These are phyloP conservation scores for Citrus medica DNA, from an alignment of 345 rosid species.

Conservation along the genomic window DNA sequence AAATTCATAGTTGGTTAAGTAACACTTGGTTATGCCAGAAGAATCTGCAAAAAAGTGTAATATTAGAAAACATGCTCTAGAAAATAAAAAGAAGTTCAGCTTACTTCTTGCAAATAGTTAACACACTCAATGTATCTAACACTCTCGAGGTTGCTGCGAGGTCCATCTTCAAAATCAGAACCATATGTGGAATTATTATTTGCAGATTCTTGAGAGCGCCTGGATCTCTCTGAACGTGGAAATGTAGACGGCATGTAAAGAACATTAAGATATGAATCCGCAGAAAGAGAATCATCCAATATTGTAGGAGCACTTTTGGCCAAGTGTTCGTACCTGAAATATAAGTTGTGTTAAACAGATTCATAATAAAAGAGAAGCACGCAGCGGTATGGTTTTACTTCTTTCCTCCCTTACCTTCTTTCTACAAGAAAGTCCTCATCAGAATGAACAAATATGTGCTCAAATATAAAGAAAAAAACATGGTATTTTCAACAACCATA, in stretches of 20 bases:
- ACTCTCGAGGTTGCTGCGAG: constrained; percentile 83
- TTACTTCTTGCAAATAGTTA: constrained; percentile 84
- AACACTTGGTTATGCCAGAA: background rate
- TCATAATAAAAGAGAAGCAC: background rate
- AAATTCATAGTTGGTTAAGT: background rate
- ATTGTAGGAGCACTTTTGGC: constrained; percentile 96
- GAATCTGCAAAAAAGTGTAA: background rate
- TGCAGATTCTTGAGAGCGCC: constrained; percentile 57
- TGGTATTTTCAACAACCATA: background rate
- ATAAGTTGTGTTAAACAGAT: constrained; percentile 22
- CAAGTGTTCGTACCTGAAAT: constrained; percentile 89
- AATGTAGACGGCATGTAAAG: constrained; percentile 94
- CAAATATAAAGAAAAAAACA: background rate
- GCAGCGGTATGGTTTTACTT: background rate
- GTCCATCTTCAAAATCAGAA: constrained; percentile 68
- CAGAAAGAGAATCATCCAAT: constrained; percentile 95
- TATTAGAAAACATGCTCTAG: background rate
- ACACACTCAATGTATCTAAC: constrained; percentile 76
- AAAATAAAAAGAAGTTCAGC: constrained; percentile 11
- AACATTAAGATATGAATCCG: constrained; percentile 95
- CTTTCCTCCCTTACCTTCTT: background rate
- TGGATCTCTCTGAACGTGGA: constrained; percentile 91
- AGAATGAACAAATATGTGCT: background rate
- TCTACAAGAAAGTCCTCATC: background rate
- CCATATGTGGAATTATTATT: constrained; percentile 44